Evolutionary conservation across 1,284 basidiomycete species (phyloP).

Genomic region (Pseudozyma tsukubaensis): DNA sequence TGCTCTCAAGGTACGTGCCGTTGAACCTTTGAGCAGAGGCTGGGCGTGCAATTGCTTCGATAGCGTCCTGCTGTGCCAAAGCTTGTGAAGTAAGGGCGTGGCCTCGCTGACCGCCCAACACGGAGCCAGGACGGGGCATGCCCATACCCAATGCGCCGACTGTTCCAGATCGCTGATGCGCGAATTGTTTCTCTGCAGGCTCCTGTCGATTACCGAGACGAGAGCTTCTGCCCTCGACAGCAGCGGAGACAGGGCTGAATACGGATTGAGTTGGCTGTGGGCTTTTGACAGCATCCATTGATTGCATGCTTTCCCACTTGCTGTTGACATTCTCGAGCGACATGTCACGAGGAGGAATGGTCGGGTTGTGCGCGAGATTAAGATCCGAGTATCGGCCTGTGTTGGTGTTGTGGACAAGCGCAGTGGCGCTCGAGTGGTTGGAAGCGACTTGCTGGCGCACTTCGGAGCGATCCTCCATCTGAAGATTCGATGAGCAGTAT

Average conservation of each 20-base stretch:
- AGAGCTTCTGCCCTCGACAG: slow-evolving; percentile 39
- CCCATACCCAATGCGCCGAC: slow-evolving; percentile 31
- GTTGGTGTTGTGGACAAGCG: slow-evolving; percentile 6
- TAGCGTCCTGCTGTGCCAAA: slow-evolving; percentile 27
- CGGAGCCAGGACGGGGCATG: slow-evolving; percentile 26
- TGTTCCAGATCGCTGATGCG: slow-evolving; percentile 36
- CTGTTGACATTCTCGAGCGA: slow-evolving; percentile 15
- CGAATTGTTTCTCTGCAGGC: slow-evolving; percentile 8
- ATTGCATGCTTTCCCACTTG: slow-evolving; percentile 25
- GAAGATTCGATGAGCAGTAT: slow-evolving; percentile 53
- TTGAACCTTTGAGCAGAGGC: slow-evolving; percentile 42
- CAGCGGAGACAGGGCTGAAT: neutral
- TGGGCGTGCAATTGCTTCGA: slow-evolving; percentile 33
- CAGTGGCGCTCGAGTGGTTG: slow-evolving; percentile 3
- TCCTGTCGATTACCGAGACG: slow-evolving; percentile 35
- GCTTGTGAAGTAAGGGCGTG: slow-evolving; percentile 33
- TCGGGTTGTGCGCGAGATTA: slow-evolving; percentile 5
- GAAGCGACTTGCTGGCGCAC: slow-evolving; percentile 26
- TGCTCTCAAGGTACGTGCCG: slow-evolving; percentile 31
- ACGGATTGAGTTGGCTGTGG: slow-evolving; percentile 8
- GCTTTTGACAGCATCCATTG: slow-evolving; percentile 9
- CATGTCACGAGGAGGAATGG: slow-evolving; percentile 4
- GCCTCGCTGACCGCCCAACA: slow-evolving; percentile 17
- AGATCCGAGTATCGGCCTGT: slow-evolving; percentile 2
- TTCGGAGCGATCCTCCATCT: slow-evolving; percentile 45